Percentiles rank a stretch among this genome's conserved stretches.
Conservation (phyloP, 73 alveolate species). For the Urostyla sp. region DNA sequence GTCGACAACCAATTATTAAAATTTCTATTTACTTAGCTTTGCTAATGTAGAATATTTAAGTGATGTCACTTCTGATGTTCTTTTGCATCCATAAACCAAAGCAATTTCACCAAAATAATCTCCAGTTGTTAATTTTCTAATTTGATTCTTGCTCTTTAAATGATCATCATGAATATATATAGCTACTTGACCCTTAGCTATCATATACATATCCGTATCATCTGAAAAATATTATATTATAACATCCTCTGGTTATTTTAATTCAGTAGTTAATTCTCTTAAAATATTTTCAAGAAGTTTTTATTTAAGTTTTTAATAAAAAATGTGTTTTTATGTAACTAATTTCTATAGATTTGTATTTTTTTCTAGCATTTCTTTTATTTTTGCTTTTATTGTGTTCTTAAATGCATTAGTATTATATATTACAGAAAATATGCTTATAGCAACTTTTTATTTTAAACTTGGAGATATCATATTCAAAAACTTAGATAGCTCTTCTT, state of each 20-base stretch:
- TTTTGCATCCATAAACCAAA: slow-evolving; percentile 36
- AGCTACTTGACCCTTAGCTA: slow-evolving; percentile 39
- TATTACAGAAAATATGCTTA: too few relatives aligned
- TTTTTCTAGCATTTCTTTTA: too few relatives aligned
- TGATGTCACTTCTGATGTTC: slow-evolving; percentile 57
- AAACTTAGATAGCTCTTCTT: slow-evolving; percentile 47
- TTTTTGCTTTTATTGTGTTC: too few relatives aligned
- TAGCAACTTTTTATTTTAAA: too few relatives aligned
- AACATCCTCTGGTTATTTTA: slow-evolving; percentile 35
- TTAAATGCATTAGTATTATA: too few relatives aligned
- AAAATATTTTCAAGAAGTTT: slow-evolving; percentile 12
- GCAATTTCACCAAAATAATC: slow-evolving; percentile 60
- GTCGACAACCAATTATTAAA: not conserved
- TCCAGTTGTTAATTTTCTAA: slow-evolving; percentile 40
- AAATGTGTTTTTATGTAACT: too few relatives aligned
- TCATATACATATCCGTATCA: slow-evolving; percentile 52
- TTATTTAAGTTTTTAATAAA: slow-evolving; percentile 16
- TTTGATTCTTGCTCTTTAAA: slow-evolving; percentile 9
- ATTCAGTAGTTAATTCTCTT: slow-evolving; percentile 22
- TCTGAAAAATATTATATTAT: slow-evolving; percentile 43
- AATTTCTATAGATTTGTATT: too few relatives aligned
- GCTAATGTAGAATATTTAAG: slow-evolving; percentile 54
- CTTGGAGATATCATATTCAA: slow-evolving; percentile 42
- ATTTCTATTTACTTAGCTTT: not conserved
- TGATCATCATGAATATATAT: slow-evolving; percentile 29